A percentile compares a stretch with the other conserved stretches of the same genome.
These are phyloP conservation scores for Pyracantha coccinea DNA, from an alignment of 331 rosid genomes.

Conservation along the genomic window DNA sequence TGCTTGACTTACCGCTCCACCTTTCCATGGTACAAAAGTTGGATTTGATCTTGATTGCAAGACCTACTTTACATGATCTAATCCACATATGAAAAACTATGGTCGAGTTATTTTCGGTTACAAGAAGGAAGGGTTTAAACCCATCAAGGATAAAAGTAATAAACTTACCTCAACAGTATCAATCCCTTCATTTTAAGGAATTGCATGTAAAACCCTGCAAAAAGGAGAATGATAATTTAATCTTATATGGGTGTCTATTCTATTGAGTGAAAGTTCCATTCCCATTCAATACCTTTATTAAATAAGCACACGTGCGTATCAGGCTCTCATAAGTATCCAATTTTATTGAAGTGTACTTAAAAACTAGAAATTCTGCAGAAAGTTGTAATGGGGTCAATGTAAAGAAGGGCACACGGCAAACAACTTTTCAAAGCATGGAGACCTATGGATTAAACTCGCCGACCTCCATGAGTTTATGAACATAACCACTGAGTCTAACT, in stretches of 20 bases:
- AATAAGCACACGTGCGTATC: neutral
- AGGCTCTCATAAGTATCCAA: neutral
- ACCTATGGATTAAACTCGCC: too few species aligned
- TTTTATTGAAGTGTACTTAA: neutral
- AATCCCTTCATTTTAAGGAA: slow-evolving; percentile 88
- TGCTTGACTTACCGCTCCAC: slow-evolving; percentile 79
- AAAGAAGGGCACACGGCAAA: too few species aligned
- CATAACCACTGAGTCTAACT: too few species aligned
- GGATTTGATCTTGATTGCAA: slow-evolving; percentile 81
- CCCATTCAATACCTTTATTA: neutral
- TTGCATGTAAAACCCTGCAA: slow-evolving; percentile 80
- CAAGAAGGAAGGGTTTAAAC: neutral
- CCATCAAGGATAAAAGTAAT: neutral
- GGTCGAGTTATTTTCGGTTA: too few species aligned
- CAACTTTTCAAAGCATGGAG: too few species aligned
- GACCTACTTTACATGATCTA: slow-evolving; percentile 42
- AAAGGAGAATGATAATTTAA: neutral
- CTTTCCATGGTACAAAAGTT: slow-evolving; percentile 73
- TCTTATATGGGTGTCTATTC: neutral
- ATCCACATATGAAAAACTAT: neutral
- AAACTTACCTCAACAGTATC: slow-evolving; percentile 85
- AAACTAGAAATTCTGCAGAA: too few species aligned
- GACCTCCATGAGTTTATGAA: too few species aligned
- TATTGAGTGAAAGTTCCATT: neutral
- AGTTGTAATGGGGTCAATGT: too few species aligned